These are phyloP conservation scores for Cyberlindnera bimundalis DNA, from an alignment of 805 yeast genomes.

Conservation along the genomic window DNA sequence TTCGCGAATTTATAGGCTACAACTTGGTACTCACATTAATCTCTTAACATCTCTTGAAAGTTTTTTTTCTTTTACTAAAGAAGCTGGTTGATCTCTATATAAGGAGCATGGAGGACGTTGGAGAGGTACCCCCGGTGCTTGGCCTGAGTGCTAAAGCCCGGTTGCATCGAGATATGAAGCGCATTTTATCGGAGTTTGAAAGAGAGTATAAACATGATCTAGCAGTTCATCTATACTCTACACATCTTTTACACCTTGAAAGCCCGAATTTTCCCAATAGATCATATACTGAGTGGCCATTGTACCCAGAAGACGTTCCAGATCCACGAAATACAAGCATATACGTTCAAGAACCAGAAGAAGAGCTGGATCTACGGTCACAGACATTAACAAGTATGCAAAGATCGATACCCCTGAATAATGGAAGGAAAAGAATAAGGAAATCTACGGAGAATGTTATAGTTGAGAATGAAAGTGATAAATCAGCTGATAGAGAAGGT, in stretches of 20 bases:
- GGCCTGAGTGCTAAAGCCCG: not conserved
- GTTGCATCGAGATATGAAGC: conserved; percentile 19
- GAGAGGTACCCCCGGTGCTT: not conserved
- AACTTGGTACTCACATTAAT: no score
- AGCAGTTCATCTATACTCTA: conserved; percentile 61
- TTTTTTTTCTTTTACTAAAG: no score
- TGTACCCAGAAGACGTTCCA: conserved; percentile 33
- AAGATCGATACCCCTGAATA: not conserved
- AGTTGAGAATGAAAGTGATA: not conserved
- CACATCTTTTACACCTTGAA: conserved; percentile 41
- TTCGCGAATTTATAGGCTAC: no score
- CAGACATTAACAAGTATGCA: not conserved
- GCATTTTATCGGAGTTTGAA: conserved; percentile 41
- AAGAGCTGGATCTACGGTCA: conserved; percentile 1
- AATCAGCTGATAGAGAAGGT: conserved; percentile 1
- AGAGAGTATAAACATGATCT: conserved; percentile 51
- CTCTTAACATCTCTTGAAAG: no score
- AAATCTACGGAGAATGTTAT: no score
- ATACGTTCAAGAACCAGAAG: conserved; percentile 11
- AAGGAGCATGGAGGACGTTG: not conserved
- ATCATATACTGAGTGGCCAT: conserved; percentile 64
- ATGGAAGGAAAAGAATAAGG: not conserved
- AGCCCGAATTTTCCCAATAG: conserved; percentile 35
- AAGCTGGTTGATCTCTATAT: no score
- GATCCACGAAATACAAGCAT: conserved; percentile 29